Evolutionary conservation across 441 rosid species (phyloP).

Genomic region (Croton setiger): DNA sequence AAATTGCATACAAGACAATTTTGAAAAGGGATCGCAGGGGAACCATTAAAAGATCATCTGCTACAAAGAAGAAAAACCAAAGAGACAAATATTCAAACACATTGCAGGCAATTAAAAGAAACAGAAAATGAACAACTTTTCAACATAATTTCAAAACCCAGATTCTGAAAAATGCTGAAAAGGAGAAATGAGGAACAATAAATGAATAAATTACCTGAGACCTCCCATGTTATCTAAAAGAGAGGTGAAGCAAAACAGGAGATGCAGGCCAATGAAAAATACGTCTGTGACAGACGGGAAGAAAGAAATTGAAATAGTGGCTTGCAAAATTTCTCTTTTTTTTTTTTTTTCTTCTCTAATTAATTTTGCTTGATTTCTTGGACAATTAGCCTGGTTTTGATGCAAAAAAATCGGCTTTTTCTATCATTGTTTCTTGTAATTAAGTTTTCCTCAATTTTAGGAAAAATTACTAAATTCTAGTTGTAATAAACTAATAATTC

Average conservation of each 20-base stretch:
- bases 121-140: neutral
- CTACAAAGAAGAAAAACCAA: neutral
- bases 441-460: neutral
- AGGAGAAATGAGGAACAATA: neutral
- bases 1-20: neutral
- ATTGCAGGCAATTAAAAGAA: neutral
- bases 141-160: neutral
- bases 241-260: slow-evolving; percentile 20
- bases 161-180: slow-evolving; percentile 4
- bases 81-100: neutral
- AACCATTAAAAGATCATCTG: neutral
- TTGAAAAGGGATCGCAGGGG: neutral
- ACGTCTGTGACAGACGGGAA: slow-evolving; percentile 9
- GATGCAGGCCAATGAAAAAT: slow-evolving; percentile 15
- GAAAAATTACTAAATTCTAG: neutral
- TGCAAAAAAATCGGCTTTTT: slow-evolving; percentile 33
- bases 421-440: slow-evolving; percentile 15
- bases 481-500: neutral
- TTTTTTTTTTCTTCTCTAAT: neutral
- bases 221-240: slow-evolving; percentile 28
- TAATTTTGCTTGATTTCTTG: slow-evolving; percentile 6
- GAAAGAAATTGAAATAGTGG: slow-evolving; percentile 27
- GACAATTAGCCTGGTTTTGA: slow-evolving; percentile 22
- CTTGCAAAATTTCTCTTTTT: slow-evolving; percentile 27
- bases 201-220: neutral